These are phyloP conservation scores for Xylariaceae sp. DNA, from an alignment of 2,329 filamentous ascomycete species.

Conservation along the genomic window DNA sequence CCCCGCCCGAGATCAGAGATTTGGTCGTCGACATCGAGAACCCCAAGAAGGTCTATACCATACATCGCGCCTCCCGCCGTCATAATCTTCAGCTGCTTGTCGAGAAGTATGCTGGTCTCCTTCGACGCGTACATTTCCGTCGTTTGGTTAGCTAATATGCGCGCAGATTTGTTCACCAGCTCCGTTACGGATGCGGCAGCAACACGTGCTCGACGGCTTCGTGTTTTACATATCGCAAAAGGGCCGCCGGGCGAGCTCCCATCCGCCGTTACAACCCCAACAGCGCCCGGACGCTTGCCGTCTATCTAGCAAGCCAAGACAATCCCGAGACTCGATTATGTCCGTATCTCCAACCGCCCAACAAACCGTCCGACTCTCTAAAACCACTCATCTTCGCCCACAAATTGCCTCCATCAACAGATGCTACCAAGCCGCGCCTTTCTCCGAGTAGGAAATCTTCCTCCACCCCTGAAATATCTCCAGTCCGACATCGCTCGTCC, in stretches of 20 bases:
- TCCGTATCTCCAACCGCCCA: slow-evolving; percentile 41
- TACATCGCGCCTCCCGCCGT: slow-evolving; percentile 57
- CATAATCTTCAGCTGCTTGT: slow-evolving; percentile 64
- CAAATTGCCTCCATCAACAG: slow-evolving; percentile 26
- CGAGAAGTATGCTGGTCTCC: slow-evolving; percentile 51
- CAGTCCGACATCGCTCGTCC: neutral
- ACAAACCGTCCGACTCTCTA: slow-evolving; percentile 41
- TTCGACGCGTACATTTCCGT: neutral
- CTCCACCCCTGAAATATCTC: neutral
- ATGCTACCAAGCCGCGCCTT: slow-evolving; percentile 17
- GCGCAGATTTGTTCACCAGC: slow-evolving; percentile 69
- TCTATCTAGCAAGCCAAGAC: slow-evolving; percentile 76
- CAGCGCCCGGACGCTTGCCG: slow-evolving; percentile 76
- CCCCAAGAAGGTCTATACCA: slow-evolving; percentile 56
- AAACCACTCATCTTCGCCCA: slow-evolving; percentile 45
- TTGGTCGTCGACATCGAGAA: slow-evolving; percentile 57
- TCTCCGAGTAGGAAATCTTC: slow-evolving; percentile 6
- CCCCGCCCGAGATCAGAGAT: slow-evolving; percentile 53
- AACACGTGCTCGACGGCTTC: slow-evolving; percentile 68
- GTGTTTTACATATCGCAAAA: slow-evolving; percentile 74
- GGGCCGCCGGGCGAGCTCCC: slow-evolving; percentile 62
- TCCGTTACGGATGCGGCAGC: slow-evolving; percentile 75
- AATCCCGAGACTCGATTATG: slow-evolving; percentile 71
- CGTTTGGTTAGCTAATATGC: slow-evolving; percentile 10
- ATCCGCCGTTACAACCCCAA: slow-evolving; percentile 75